Percentiles rank a stretch among this genome's conserved stretches.
Conservation (phyloP, 305 asterid species). For the Caryopteris hybrid region DNA sequence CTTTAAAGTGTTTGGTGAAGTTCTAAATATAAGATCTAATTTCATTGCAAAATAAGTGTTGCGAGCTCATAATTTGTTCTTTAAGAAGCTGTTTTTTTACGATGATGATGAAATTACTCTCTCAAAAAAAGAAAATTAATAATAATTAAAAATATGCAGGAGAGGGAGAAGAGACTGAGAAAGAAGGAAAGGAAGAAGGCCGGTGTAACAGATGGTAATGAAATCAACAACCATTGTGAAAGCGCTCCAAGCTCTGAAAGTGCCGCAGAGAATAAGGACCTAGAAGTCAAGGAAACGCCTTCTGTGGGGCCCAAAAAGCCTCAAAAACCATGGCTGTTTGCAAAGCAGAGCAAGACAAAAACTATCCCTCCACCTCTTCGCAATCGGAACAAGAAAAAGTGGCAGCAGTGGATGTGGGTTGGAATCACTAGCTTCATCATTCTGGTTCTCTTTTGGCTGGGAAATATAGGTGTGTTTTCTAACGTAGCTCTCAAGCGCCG, state of each 20-base stretch:
- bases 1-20: no score
- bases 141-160: slow-evolving; percentile 32
- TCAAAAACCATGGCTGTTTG: slow-evolving; percentile 30
- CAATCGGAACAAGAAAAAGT: slow-evolving; percentile 50
- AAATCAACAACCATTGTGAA: slow-evolving; percentile 30
- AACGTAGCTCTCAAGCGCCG: slow-evolving; percentile 35
- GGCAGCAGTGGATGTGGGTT: slow-evolving; percentile 76
- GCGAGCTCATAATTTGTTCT: no score
- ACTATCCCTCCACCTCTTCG: slow-evolving; percentile 73
- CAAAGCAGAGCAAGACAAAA: slow-evolving; percentile 54
- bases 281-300: slow-evolving; percentile 32
- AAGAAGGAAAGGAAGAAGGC: slow-evolving; percentile 84
- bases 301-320: slow-evolving; percentile 27
- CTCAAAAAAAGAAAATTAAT: no score
- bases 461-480: slow-evolving; percentile 57
- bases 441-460: slow-evolving; percentile 52
- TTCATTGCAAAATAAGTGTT: no score
- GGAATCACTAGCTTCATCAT: slow-evolving; percentile 34
- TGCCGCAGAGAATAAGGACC: slow-evolving; percentile 33
- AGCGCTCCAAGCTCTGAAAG: slow-evolving; percentile 35
- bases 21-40: no score
- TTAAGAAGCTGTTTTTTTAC: no score
- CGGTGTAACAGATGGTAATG: slow-evolving; percentile 31
- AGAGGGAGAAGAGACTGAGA: slow-evolving; percentile 72
- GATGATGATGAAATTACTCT: no score